phyloP scores from a whole-genome alignment of 2,329 filamentous ascomycete species.

The Clarireedia monteithiana region DNA sequence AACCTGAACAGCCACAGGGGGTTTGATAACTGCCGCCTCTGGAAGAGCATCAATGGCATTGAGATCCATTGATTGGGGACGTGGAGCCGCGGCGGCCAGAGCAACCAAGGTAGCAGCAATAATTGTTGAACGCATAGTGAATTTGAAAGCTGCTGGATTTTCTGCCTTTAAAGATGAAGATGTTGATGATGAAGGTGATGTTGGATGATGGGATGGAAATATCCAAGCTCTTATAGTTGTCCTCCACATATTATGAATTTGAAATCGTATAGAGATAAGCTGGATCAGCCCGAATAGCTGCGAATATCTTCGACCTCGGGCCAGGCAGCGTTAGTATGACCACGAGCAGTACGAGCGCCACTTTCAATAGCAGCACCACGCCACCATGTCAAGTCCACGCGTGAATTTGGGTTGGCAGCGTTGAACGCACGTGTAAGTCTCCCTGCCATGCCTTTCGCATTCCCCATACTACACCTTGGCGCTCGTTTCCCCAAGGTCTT shows the following conservation, averaged over 20 bases:
- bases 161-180: background rate
- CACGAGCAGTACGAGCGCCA: background rate
- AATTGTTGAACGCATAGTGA: slow-evolving; percentile 16
- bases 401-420: background rate
- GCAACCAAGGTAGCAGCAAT: slow-evolving; percentile 17
- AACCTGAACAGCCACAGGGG: slow-evolving; percentile 20
- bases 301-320: background rate
- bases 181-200: background rate
- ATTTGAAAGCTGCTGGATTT: background rate
- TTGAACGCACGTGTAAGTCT: background rate
- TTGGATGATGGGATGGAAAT: background rate
- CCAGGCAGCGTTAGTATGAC: background rate
- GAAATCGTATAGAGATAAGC: no score
- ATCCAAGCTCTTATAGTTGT: background rate
- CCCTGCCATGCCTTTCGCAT: background rate
- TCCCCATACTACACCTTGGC: background rate
- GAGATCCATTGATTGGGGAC: slow-evolving; percentile 32
- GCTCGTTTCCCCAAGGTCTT: background rate
- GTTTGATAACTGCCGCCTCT: slow-evolving; percentile 24
- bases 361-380: background rate
- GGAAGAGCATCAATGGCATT: slow-evolving; percentile 29
- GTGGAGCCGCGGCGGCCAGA: slow-evolving; percentile 19
- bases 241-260: background rate
- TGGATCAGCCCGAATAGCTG: no score
- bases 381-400: background rate